Percentiles rank a stretch among this genome's conserved stretches.
Evolutionary conservation across 345 rosid species (phyloP).

Genomic region (Nasturtium officinale): DNA sequence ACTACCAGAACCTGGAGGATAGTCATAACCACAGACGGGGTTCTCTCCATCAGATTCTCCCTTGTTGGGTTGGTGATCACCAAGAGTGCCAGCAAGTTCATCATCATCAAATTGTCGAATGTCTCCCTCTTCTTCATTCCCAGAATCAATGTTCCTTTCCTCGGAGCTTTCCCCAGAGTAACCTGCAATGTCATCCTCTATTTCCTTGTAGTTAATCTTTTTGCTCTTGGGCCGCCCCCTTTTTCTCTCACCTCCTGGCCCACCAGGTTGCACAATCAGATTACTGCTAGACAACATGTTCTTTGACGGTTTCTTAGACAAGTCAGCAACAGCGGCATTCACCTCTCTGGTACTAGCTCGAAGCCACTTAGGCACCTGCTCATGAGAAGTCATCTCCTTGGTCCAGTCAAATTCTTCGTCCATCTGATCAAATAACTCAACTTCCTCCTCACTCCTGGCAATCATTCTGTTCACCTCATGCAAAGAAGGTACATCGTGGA

Average conservation of each 20-base stretch:
- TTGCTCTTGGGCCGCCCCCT: conserved; percentile 88
- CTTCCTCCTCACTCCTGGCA: conserved; percentile 94
- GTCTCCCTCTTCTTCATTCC: conserved; percentile 89
- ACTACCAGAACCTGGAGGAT: conserved; percentile 57
- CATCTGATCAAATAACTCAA: conserved; percentile 98
- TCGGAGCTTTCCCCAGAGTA: conserved; percentile 89
- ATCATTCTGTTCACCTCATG: conserved; percentile 96
- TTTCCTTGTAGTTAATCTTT: conserved; percentile 91
- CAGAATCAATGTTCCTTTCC: conserved; percentile 78
- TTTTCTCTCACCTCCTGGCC: conserved; percentile 72
- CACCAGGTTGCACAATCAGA: conserved; percentile 57
- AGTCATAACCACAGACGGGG: conserved; percentile 57
- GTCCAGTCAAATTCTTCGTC: conserved; percentile 97
- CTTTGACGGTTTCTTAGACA: conserved; percentile 90
- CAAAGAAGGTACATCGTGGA: conserved; percentile 97
- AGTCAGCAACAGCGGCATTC: conserved; percentile 63
- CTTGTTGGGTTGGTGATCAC: conserved; percentile 54
- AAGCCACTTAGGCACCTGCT: conserved; percentile 99
- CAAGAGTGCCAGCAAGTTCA: conserved; percentile 68
- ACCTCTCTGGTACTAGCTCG: conserved; percentile 86
- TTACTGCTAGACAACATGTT: conserved; percentile 56
- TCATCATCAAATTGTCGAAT: conserved; percentile 82
- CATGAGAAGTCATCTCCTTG: conserved; percentile 90
- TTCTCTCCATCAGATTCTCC: conserved; percentile 83
- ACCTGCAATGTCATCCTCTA: conserved; percentile 87